Conservation (phyloP, 306 rosid genomes). For the Glycine soja region DNA sequence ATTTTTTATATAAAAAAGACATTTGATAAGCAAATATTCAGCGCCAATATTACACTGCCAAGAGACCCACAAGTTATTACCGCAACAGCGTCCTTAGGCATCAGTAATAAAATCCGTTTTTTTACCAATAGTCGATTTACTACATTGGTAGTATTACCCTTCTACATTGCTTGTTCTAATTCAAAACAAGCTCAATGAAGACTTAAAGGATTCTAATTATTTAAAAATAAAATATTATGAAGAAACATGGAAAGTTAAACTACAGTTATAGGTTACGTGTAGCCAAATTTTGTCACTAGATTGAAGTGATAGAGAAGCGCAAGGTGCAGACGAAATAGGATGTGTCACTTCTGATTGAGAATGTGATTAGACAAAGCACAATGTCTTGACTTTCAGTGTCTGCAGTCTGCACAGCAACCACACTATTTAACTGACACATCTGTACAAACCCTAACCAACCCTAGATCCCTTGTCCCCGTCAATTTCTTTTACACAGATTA, state of each 20-base stretch:
- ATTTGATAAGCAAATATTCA: background rate
- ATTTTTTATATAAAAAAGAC: too few species aligned
- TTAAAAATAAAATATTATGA: background rate
- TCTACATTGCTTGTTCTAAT: too few species aligned
- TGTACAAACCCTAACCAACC: constrained; percentile 1
- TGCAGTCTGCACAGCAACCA: constrained; percentile 21
- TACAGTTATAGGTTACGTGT: background rate
- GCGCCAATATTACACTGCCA: background rate
- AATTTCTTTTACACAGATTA: background rate
- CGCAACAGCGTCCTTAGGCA: background rate
- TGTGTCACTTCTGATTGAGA: constrained; percentile 41
- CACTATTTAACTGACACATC: constrained; percentile 32
- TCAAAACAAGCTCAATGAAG: too few species aligned
- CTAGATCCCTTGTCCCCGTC: background rate
- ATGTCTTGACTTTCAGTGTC: constrained; percentile 41
- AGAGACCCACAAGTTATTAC: background rate
- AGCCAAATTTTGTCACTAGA: background rate
- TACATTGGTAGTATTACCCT: too few species aligned
- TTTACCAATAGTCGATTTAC: too few species aligned
- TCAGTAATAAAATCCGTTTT: background rate
- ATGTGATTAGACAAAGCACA: constrained; percentile 44
- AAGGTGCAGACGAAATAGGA: constrained; percentile 20
- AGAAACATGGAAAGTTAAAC: background rate
- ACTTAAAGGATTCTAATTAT: background rate
- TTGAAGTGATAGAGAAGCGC: background rate